phyloP scores from a whole-genome alignment of 441 rosid genomes.

The Theobroma grandiflorum region DNA sequence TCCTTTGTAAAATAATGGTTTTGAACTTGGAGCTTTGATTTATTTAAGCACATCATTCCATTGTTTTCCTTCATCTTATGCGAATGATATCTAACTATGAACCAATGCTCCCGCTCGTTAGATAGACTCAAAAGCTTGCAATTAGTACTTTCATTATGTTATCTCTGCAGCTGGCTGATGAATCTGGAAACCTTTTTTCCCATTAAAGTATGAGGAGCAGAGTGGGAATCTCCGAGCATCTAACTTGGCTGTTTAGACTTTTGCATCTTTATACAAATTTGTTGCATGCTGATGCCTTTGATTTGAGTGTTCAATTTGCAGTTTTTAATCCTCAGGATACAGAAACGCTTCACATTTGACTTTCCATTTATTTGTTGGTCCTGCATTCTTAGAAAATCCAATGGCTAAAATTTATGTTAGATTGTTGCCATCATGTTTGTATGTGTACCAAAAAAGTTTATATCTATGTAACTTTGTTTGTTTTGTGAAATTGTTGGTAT shows the following conservation, averaged over 20 bases:
- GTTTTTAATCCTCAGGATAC: constrained; percentile 4
- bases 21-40: not conserved
- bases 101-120: not conserved
- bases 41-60: not conserved
- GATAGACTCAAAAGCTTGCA: not conserved
- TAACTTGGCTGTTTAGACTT: not conserved
- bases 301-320: not conserved
- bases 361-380: not conserved
- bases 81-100: not conserved
- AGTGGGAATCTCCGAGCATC: not conserved
- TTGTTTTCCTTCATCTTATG: constrained; percentile 1
- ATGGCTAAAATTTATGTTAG: constrained; percentile 10
- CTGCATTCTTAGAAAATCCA: not conserved
- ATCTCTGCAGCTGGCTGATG: not conserved
- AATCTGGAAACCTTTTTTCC: not conserved
- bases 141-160: not conserved
- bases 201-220: not conserved
- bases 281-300: constrained; percentile 16
- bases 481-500: not conserved
- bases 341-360: not conserved
- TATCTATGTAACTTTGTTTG: not conserved
- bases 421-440: not conserved
- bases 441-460: not conserved
- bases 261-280: not conserved
- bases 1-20: not conserved